A percentile compares a stretch with the other conserved stretches of the same genome.
Evolutionary conservation across 2,329 filamentous ascomycete genomes (phyloP).

Genomic region (Fusarium caatingaense): DNA sequence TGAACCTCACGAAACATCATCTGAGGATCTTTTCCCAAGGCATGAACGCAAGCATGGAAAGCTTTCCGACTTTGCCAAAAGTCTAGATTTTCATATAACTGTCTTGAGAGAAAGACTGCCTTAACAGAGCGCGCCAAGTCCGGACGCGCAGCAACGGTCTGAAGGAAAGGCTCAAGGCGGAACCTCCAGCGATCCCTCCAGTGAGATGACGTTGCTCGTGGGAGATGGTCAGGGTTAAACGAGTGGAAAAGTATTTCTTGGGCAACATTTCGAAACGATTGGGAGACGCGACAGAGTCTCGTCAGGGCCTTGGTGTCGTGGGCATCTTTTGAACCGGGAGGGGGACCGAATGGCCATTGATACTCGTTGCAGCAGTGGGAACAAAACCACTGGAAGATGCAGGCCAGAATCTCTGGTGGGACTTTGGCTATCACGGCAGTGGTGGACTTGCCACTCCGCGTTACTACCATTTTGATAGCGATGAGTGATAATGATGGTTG

Average conservation of each 20-base stretch:
- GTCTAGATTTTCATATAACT: neutral
- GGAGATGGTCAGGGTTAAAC: neutral
- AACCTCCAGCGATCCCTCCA: rapidly evolving
- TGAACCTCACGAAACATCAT: neutral
- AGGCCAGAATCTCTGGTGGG: neutral
- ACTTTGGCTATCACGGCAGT: neutral
- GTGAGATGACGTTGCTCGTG: rapidly evolving
- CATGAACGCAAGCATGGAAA: neutral
- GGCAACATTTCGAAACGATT: neutral
- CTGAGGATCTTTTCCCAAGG: neutral
- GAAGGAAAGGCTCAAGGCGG: neutral
- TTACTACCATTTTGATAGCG: neutral
- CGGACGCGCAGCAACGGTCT: neutral
- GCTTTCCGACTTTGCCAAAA: neutral
- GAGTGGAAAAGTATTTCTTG: neutral
- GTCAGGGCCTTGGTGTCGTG: neutral
- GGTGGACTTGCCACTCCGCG: neutral
- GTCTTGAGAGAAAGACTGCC: neutral
- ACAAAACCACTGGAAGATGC: neutral
- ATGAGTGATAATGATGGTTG: too few relatives aligned
- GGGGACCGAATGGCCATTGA: neutral
- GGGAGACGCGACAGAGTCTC: neutral
- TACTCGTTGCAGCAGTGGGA: neutral
- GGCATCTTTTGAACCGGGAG: neutral
- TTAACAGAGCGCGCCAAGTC: neutral